Evolutionary conservation across 2,329 filamentous ascomycete genomes (phyloP).

Genomic region (Ascochyta rabiei): DNA sequence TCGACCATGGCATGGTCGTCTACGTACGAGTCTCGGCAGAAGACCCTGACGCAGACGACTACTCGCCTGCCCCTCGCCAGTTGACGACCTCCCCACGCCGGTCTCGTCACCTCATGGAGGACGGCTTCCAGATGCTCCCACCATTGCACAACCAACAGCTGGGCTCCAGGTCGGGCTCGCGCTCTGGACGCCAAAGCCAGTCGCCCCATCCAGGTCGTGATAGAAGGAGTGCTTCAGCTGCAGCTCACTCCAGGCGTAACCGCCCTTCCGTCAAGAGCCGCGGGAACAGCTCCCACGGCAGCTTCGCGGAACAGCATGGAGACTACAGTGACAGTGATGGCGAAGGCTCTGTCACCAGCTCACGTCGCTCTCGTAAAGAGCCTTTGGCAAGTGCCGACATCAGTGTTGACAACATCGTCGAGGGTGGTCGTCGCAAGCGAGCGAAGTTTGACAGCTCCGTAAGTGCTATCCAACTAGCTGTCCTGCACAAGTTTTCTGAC

Average conservation of each 20-base stretch:
- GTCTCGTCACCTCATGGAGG: slow-evolving; percentile 64
- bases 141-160: slow-evolving; percentile 66
- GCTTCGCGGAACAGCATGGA: slow-evolving; percentile 61
- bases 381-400: slow-evolving; percentile 95
- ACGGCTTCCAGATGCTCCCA: slow-evolving; percentile 68
- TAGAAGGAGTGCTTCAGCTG: slow-evolving; percentile 78
- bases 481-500: slow-evolving; percentile 30
- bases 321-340: slow-evolving; percentile 92
- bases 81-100: slow-evolving; percentile 56
- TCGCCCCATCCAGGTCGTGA: slow-evolving; percentile 74
- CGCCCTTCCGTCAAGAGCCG: slow-evolving; percentile 72
- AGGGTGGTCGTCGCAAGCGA: slow-evolving; percentile 92
- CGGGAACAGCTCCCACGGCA: slow-evolving; percentile 64
- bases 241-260: slow-evolving; percentile 65
- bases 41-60: slow-evolving; percentile 57
- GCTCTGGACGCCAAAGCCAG: slow-evolving; percentile 73
- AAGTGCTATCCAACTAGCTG: slow-evolving; percentile 56
- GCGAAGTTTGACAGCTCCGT: slow-evolving; percentile 97
- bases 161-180: slow-evolving; percentile 71
- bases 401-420: slow-evolving; percentile 96
- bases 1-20: slow-evolving; percentile 88
- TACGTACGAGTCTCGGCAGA: slow-evolving; percentile 82
- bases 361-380: slow-evolving; percentile 78
- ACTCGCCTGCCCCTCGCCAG: slow-evolving; percentile 56
- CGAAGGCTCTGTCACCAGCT: slow-evolving; percentile 72